These are phyloP conservation scores for Rugonectria rugulosa DNA, from an alignment of 2,329 filamentous ascomycete genomes.

Conservation along the genomic window DNA sequence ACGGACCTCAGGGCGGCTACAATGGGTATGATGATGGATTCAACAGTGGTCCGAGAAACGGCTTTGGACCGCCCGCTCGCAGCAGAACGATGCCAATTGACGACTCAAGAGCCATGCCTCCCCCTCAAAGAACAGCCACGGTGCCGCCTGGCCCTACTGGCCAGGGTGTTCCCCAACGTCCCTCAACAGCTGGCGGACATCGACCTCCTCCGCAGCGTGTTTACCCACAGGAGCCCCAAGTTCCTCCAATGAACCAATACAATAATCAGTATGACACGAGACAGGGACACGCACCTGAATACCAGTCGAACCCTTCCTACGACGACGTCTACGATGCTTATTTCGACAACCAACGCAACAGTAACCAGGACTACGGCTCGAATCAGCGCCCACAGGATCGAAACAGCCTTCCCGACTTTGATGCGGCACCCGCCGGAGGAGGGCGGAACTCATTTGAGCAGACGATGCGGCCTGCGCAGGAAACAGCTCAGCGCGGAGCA, in stretches of 20 bases:
- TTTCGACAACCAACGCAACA: constrained; percentile 51
- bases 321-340: constrained; percentile 65
- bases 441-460: constrained; percentile 56
- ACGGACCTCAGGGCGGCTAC: constrained; percentile 35
- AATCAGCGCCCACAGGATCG: constrained; percentile 30
- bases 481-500: constrained; percentile 57
- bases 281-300: constrained; percentile 40
- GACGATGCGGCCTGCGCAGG: constrained; percentile 50
- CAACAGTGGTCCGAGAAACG: constrained; percentile 41
- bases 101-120: constrained; percentile 49
- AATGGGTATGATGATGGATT: constrained; percentile 40
- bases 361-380: constrained; percentile 34
- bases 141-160: constrained; percentile 55
- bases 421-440: constrained; percentile 46
- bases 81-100: constrained; percentile 69
- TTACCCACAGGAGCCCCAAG: constrained; percentile 54
- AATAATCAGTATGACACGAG: constrained; percentile 42
- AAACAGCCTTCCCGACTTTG: constrained; percentile 51
- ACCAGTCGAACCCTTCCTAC: constrained; percentile 47
- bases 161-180: constrained; percentile 57
- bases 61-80: constrained; percentile 61
- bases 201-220: constrained; percentile 61
- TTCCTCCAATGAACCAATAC: constrained; percentile 46
- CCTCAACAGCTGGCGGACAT: constrained; percentile 62
- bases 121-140: constrained; percentile 50